phyloP scores from a whole-genome alignment of 1,284 basidiomycete species.

The Trichosporon sp. region DNA sequence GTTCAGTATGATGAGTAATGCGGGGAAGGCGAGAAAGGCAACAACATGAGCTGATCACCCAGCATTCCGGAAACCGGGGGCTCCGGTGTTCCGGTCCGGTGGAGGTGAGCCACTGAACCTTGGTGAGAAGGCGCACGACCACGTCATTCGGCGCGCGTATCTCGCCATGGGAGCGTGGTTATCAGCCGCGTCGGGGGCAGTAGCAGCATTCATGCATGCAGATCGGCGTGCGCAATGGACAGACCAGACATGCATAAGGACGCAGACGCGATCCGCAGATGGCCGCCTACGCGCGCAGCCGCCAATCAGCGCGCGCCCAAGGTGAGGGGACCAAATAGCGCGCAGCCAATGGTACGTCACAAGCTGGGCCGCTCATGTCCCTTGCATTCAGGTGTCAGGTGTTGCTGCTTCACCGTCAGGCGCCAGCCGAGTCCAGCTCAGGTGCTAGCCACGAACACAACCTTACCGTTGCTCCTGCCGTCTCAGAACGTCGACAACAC shows the following conservation, averaged over 20 bases:
- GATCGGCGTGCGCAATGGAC: background rate
- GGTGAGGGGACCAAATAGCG: background rate
- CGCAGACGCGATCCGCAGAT: background rate
- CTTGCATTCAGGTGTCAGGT: background rate
- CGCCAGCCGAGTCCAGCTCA: background rate
- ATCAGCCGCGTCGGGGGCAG: background rate
- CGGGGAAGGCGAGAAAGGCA: background rate
- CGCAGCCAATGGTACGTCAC: background rate
- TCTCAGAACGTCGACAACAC: background rate
- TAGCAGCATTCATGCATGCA: background rate
- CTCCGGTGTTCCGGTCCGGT: background rate
- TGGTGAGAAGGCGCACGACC: background rate
- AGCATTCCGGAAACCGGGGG: background rate
- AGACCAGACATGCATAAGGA: background rate
- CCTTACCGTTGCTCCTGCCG: background rate
- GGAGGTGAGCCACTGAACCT: background rate
- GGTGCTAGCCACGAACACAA: background rate
- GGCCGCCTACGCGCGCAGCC: background rate
- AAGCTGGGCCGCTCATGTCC: background rate
- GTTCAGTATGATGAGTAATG: constrained; percentile 15
- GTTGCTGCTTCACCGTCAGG: background rate
- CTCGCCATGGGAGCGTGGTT: background rate
- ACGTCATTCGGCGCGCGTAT: background rate
- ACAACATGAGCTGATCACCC: background rate
- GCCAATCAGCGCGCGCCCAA: background rate